Conservation (phyloP, 78 protist species). For the Dictyostelium brefeldianum region DNA sequence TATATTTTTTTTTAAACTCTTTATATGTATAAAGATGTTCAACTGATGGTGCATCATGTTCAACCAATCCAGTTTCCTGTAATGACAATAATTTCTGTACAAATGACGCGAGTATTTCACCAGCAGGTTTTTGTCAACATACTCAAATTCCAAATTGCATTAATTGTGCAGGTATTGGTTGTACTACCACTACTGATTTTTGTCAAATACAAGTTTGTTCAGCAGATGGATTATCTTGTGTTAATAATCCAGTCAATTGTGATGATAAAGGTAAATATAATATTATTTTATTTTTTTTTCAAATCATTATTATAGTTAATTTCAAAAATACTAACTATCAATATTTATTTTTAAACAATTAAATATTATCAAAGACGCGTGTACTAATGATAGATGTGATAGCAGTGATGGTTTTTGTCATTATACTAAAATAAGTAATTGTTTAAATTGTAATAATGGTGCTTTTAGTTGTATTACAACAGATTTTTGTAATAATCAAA, state of each 20-base stretch:
- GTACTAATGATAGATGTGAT: too few species aligned
- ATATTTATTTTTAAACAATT: too few species aligned
- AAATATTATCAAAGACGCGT: too few species aligned
- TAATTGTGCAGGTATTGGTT: background rate
- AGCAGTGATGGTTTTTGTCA: too few species aligned
- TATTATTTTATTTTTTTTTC: too few species aligned
- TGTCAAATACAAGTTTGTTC: slow-evolving; percentile 1
- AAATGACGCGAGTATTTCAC: background rate
- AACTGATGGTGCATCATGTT: background rate
- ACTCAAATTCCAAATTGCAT: background rate
- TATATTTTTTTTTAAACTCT: too few species aligned
- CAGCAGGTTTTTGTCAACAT: background rate
- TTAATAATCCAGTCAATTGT: background rate
- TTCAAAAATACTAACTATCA: too few species aligned
- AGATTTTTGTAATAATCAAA: background rate
- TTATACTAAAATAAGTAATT: too few species aligned
- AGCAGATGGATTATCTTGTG: background rate
- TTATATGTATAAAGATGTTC: background rate
- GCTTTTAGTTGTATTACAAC: background rate
- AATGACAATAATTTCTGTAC: background rate
- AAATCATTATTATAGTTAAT: too few species aligned
- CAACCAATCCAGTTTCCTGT: background rate
- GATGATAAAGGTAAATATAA: slow-evolving; percentile 45
- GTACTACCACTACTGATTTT: background rate
- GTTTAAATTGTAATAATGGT: too few species aligned